These are phyloP conservation scores for Venturia oleaginea DNA, from an alignment of 2,329 filamentous ascomycete species.

Conservation along the genomic window DNA sequence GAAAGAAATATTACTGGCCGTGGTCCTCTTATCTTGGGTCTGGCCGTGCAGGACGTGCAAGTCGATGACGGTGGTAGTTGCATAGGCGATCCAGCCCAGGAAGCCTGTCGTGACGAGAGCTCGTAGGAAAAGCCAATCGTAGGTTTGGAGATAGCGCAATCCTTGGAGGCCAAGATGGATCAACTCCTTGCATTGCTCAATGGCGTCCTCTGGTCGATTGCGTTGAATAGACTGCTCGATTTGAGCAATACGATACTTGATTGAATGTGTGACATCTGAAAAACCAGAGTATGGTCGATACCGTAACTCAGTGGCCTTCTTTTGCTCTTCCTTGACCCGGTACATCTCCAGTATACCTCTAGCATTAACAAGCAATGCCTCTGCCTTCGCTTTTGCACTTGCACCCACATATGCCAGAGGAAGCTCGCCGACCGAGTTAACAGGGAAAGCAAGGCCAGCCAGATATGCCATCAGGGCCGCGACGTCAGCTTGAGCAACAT, in stretches of 20 bases:
- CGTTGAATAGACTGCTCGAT: slow-evolving; percentile 61
- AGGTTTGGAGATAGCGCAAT: slow-evolving; percentile 89
- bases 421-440: slow-evolving; percentile 91
- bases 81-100: slow-evolving; percentile 90
- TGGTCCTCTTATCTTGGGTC: slow-evolving; percentile 43
- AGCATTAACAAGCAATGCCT: slow-evolving; percentile 76
- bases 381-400: slow-evolving; percentile 65
- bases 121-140: slow-evolving; percentile 94
- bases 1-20: slow-evolving; percentile 55
- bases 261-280: slow-evolving; percentile 18
- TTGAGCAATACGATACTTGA: slow-evolving; percentile 56
- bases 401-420: slow-evolving; percentile 75
- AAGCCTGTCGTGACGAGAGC: slow-evolving; percentile 85
- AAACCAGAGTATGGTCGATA: slow-evolving; percentile 70
- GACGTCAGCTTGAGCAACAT: slow-evolving; percentile 89
- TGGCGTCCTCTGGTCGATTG: slow-evolving; percentile 64
- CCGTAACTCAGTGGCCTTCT: slow-evolving; percentile 63
- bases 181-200: slow-evolving; percentile 65
- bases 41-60: slow-evolving; percentile 72
- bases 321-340: slow-evolving; percentile 80
- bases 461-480: slow-evolving; percentile 94
- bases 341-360: slow-evolving; percentile 92
- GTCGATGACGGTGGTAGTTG: slow-evolving; percentile 79
- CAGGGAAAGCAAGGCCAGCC: slow-evolving; percentile 78
- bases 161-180: slow-evolving; percentile 72